phyloP scores from a whole-genome alignment of 495 filamentous ascomycete genomes.

The Penicillium angulare region DNA sequence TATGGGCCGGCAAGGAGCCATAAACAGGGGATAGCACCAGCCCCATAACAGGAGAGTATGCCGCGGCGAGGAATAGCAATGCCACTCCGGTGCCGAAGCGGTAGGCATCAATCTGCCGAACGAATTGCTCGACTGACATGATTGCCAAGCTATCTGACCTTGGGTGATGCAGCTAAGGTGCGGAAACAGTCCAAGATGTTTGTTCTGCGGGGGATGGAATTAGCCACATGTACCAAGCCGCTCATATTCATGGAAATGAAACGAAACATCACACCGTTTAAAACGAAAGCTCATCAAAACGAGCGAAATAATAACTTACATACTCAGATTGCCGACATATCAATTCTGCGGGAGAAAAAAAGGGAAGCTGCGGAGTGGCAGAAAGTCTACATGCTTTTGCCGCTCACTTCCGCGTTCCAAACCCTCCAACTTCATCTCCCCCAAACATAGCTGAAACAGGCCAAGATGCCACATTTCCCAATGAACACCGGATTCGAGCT shows the following conservation, averaged over 20 bases:
- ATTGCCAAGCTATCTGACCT: conserved; percentile 15
- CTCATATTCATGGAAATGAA: not conserved
- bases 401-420: conserved; percentile 32
- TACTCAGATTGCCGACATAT: conserved; percentile 15
- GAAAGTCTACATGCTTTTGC: conserved; percentile 29
- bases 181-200: not conserved
- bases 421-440: conserved; percentile 7
- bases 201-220: conserved; percentile 11
- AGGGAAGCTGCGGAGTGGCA: conserved; percentile 19
- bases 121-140: conserved; percentile 27
- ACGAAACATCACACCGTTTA: not conserved
- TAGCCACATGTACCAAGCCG: conserved; percentile 4
- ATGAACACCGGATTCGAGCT: conserved; percentile 26
- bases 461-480: conserved; percentile 42
- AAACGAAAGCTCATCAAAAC: not conserved
- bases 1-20: conserved; percentile 70
- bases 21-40: conserved; percentile 80
- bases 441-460: conserved; percentile 10
- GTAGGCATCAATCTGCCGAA: conserved; percentile 29
- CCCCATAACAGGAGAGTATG: conserved; percentile 72
- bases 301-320: conserved; percentile 17
- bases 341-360: conserved; percentile 14
- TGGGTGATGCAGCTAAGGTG: conserved; percentile 2
- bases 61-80: conserved; percentile 66
- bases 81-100: conserved; percentile 33